phyloP scores from a whole-genome alignment of 2,329 filamentous ascomycete species.

The Diaporthe batatas region DNA sequence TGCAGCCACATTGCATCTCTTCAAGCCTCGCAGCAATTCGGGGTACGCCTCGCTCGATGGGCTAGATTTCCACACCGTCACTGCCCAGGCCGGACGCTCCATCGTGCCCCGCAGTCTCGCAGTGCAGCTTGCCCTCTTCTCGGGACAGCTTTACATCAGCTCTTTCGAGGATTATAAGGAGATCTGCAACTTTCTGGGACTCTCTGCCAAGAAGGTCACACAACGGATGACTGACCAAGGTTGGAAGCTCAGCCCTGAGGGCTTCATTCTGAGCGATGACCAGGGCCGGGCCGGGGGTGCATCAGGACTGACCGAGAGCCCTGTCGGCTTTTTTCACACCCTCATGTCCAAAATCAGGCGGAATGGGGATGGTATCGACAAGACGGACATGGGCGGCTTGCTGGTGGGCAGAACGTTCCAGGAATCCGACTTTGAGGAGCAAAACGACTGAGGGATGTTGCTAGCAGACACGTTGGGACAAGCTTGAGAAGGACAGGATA shows the following conservation, averaged over 20 bases:
- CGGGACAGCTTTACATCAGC: constrained; percentile 75
- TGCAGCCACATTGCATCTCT: constrained; percentile 62
- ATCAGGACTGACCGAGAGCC: constrained; percentile 49
- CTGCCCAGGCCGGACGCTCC: constrained; percentile 43
- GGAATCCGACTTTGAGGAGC: constrained; percentile 18
- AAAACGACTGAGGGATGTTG: not conserved
- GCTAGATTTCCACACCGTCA: constrained; percentile 59
- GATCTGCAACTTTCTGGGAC: constrained; percentile 65
- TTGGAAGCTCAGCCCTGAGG: constrained; percentile 46
- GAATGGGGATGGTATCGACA: constrained; percentile 54
- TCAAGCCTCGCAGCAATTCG: constrained; percentile 56
- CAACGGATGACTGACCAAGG: constrained; percentile 35
- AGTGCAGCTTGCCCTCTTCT: constrained; percentile 70
- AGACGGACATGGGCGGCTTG: constrained; percentile 58
- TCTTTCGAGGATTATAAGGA: constrained; percentile 66
- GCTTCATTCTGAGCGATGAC: constrained; percentile 50
- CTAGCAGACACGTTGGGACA: too few relatives aligned
- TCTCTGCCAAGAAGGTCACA: constrained; percentile 51
- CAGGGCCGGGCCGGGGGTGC: constrained; percentile 41
- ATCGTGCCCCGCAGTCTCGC: constrained; percentile 38
- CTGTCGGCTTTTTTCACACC: constrained; percentile 54
- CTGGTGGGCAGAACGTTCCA: constrained; percentile 47
- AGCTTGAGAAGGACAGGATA: too few relatives aligned
- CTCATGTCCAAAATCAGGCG: constrained; percentile 54
- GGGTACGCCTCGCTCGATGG: constrained; percentile 55